Evolutionary conservation across 192 early-diverging fungal species (phyloP).

Genomic region (Umbelopsis sp.): DNA sequence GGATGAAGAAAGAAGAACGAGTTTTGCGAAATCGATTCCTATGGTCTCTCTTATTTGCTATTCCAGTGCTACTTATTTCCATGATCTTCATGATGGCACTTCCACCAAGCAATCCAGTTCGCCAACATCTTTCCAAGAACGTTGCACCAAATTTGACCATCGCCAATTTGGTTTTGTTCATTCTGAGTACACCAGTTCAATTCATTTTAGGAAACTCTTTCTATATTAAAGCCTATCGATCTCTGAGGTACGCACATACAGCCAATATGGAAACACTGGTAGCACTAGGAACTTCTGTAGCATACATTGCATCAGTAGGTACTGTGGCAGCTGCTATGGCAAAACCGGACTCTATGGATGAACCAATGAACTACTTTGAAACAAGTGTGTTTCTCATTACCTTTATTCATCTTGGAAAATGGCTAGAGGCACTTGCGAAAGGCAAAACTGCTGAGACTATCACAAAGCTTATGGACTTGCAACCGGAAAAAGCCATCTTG

Average conservation of each 20-base stretch:
- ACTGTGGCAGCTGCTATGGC: conserved; percentile 52
- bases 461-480: conserved; percentile 71
- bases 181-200: conserved; percentile 74
- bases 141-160: conserved; percentile 59
- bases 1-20: conserved; percentile 46
- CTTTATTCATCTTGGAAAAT: conserved; percentile 83
- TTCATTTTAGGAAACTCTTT: conserved; percentile 71
- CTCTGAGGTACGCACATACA: conserved; percentile 56
- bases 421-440: conserved; percentile 77
- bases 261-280: conserved; percentile 87
- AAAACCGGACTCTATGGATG: conserved; percentile 20
- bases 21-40: conserved; percentile 42
- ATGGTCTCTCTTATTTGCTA: conserved; percentile 59
- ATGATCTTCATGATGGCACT: conserved; percentile 79
- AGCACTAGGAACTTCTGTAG: conserved; percentile 70
- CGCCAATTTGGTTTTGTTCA: conserved; percentile 52
- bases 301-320: conserved; percentile 66
- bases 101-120: conserved; percentile 47
- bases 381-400: conserved; percentile 75
- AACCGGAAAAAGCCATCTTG: conserved; percentile 70
- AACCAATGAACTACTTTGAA: conserved; percentile 71
- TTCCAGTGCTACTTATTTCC: conserved; percentile 66
- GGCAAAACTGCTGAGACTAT: conserved; percentile 79
- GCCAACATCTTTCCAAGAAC: conserved; percentile 43
- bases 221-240: conserved; percentile 65